phyloP scores from a whole-genome alignment of 305 asterid genomes.

The Striga hermonthica region DNA sequence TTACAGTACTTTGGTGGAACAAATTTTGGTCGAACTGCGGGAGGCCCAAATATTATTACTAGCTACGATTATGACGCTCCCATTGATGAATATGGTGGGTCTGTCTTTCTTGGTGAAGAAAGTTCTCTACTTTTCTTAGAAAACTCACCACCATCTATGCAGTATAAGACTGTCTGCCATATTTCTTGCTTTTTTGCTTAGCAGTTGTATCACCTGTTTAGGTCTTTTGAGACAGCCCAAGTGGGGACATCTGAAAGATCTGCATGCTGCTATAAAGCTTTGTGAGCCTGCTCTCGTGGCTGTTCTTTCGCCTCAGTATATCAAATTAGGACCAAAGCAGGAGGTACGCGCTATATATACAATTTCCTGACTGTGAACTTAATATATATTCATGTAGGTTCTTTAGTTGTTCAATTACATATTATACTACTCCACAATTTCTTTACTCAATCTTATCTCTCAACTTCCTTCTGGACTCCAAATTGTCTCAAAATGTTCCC shows the following conservation, averaged over 20 bases:
- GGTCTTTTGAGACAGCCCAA: conserved; percentile 91
- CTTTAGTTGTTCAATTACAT: conserved; percentile 12
- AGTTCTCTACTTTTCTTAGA: conserved; percentile 11
- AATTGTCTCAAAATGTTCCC: conserved; percentile 13
- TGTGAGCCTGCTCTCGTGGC: conserved; percentile 90
- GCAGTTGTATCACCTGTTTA: conserved; percentile 36
- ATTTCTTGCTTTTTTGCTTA: conserved; percentile 23
- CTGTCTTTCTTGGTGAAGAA: conserved; percentile 17
- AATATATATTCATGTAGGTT: not conserved
- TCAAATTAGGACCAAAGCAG: conserved; percentile 81
- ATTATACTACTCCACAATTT: conserved; percentile 9
- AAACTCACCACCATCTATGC: conserved; percentile 15
- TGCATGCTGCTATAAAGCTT: conserved; percentile 87
- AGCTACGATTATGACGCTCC: conserved; percentile 98
- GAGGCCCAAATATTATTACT: conserved; percentile 87
- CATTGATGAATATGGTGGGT: conserved; percentile 85
- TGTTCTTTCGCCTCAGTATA: conserved; percentile 66
- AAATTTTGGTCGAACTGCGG: conserved; percentile 89
- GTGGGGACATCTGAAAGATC: conserved; percentile 92
- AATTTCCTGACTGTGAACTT: not conserved
- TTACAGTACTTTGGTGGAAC: conserved; percentile 96
- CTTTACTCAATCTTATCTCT: not conserved
- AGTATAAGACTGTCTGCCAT: conserved; percentile 17
- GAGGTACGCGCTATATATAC: conserved; percentile 55
- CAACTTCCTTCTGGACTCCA: conserved; percentile 7